Conservation (phyloP, 768 basidiomycete species). For the Russula griseocarnosa region DNA sequence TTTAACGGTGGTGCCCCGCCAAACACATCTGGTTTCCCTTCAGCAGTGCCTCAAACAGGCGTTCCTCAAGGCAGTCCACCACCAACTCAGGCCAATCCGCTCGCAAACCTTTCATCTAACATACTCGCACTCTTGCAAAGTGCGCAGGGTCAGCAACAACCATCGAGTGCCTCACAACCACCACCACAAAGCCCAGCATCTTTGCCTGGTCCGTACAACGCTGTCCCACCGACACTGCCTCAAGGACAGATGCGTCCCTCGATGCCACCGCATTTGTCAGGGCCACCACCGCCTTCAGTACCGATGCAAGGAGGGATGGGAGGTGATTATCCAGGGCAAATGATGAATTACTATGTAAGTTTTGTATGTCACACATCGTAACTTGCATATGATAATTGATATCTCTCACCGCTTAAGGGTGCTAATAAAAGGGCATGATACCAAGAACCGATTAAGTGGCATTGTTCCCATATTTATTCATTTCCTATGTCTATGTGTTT, state of each 20-base stretch:
- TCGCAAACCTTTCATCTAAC: slow-evolving; percentile 23
- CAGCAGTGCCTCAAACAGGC: slow-evolving; percentile 21
- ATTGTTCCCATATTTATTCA: slow-evolving; percentile 15
- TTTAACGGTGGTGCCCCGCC: slow-evolving; percentile 21
- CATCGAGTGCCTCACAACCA: slow-evolving; percentile 27
- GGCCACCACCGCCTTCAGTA: slow-evolving; percentile 33
- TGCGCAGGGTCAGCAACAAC: slow-evolving; percentile 26
- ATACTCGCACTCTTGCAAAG: slow-evolving; percentile 27
- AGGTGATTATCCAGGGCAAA: slow-evolving; percentile 49
- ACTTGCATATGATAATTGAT: background rate
- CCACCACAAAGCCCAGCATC: slow-evolving; percentile 16
- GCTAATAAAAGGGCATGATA: slow-evolving; percentile 21
- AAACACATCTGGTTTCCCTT: slow-evolving; percentile 23
- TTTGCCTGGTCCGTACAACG: slow-evolving; percentile 15
- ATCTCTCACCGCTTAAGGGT: background rate
- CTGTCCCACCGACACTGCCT: slow-evolving; percentile 32
- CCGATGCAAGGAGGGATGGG: slow-evolving; percentile 27
- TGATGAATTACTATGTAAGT: slow-evolving; percentile 67
- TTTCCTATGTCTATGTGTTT: slow-evolving; percentile 16
- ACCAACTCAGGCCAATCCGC: slow-evolving; percentile 17
- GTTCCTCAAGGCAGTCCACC: slow-evolving; percentile 20
- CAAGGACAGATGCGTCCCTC: slow-evolving; percentile 46
- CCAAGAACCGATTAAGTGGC: background rate
- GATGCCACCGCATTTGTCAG: slow-evolving; percentile 44
- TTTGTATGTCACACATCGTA: background rate